These are phyloP conservation scores for Mycena maculata DNA, from an alignment of 768 basidiomycete species.

Conservation along the genomic window DNA sequence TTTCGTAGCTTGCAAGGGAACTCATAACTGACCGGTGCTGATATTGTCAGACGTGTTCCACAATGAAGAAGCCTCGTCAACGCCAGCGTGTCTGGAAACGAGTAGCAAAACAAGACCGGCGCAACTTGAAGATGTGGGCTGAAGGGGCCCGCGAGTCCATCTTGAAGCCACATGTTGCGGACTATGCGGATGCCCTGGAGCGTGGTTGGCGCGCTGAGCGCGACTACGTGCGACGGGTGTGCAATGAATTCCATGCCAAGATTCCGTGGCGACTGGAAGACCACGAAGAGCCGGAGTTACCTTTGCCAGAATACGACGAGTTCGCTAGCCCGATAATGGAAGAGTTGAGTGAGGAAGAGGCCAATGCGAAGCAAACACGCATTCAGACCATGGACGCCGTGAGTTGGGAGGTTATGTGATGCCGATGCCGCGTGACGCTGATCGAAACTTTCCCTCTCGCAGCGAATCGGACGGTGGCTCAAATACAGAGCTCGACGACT, in stretches of 20 bases:
- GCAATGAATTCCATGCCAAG: too few relatives aligned
- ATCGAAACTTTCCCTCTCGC: not conserved
- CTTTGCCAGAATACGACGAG: too few relatives aligned
- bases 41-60: too few relatives aligned
- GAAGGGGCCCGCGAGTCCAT: conserved; percentile 7
- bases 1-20: too few relatives aligned
- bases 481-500: not conserved
- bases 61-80: too few relatives aligned
- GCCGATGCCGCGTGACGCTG: not conserved
- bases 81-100: not conserved
- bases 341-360: not conserved
- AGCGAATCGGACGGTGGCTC: conserved; percentile 5
- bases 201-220: not conserved
- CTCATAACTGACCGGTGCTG: too few relatives aligned
- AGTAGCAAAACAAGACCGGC: not conserved
- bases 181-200: conserved; percentile 10
- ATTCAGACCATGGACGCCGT: conserved; percentile 4
- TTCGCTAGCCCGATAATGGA: not conserved
- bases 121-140: conserved; percentile 1
- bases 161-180: conserved; percentile 1
- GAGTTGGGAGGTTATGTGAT: not conserved
- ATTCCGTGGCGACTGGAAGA: too few relatives aligned
- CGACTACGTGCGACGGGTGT: not conserved
- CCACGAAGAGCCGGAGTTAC: too few relatives aligned
- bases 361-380: not conserved